Conservation (phyloP, 139 green algal species). For the Ettlia oleoabundans region DNA sequence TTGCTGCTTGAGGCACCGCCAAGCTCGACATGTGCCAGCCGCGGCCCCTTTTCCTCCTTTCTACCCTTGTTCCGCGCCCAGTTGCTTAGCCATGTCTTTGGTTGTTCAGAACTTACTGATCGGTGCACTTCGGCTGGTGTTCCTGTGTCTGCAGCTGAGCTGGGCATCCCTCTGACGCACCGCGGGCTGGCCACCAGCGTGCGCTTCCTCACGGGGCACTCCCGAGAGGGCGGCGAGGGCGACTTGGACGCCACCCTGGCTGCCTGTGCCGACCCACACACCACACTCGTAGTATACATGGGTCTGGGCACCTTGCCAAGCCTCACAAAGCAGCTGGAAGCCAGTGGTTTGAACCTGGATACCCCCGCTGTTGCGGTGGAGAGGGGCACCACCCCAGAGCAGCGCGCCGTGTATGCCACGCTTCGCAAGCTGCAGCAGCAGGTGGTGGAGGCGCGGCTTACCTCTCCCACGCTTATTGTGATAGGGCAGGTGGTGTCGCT, state of each 20-base stretch:
- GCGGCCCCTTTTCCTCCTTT: too few species aligned
- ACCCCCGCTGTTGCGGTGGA: conserved; percentile 96
- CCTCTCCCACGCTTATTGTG: conserved; percentile 94
- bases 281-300: conserved; percentile 99
- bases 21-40: too few species aligned
- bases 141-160: conserved; percentile 55
- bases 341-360: conserved; percentile 55
- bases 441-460: conserved; percentile 64
- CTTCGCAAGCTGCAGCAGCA: conserved; percentile 57
- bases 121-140: too few species aligned
- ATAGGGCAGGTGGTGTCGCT: conserved; percentile 87
- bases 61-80: neutral
- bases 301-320: conserved; percentile 88
- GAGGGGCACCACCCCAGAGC: conserved; percentile 87
- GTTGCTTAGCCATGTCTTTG: too few species aligned
- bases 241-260: conserved; percentile 67
- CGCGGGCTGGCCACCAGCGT: conserved; percentile 90
- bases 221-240: conserved; percentile 80
- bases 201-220: conserved; percentile 93
- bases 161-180: conserved; percentile 97
- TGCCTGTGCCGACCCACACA: conserved; percentile 76
- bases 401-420: conserved; percentile 82
- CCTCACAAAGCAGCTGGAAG: conserved; percentile 72
- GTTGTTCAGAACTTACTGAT: neutral
- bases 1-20: too few species aligned